Base-by-base conservation (phyloP, 129 eudicot species). In the Deinandra increscens region DNA sequence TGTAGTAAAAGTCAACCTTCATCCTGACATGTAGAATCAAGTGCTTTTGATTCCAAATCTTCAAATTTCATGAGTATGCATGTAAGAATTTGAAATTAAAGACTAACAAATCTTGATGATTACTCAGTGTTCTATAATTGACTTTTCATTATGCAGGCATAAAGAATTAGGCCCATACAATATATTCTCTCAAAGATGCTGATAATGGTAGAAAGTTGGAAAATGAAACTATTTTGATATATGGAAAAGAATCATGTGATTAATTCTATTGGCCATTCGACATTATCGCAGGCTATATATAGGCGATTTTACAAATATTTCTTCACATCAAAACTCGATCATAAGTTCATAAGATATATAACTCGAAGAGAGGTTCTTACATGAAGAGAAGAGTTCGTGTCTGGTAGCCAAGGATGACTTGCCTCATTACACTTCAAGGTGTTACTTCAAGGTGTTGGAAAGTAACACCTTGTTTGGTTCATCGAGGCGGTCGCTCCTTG, bases 331-430 rank as follows among this genome's bases (percentile, higher is more conserved):
- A 60, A 29, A 5, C 36, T 60, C 23, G n/a, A n/a, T n/a, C n/a
- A 60, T 18, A 64, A 64, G n/a, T n/a, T n/a, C n/a, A n/a, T n/a
- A n/a, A n/a, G n/a, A n/a, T n/a, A n/a, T 37, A 63, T n/a, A 37
- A 22, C 42, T 37, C 15, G 59, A 75, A 66, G 79, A 43, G 55
- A 31, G 13, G 70, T 5, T 74, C 78, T 73, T 64, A 73, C 78
- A 73, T 73, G 78, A 73, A 64, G 33, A 64, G 42, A 34, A 34
- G 23, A 60, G 13, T 60, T 73, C 56, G 36, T 55, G 69, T 76
- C 68, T 76, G 58, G 75, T 68, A 76, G 75, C 75, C 80, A 76
- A 68, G 75, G 80, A 76, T 76, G 70, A 61, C 70, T 76, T 76
- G 80, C 75, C 75, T 61, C 6, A 12, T 56, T 8, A 49, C 39